These are phyloP conservation scores for Dianthus caryophyllus DNA, from an alignment of 148 eudicot genomes.

Conservation along the genomic window DNA sequence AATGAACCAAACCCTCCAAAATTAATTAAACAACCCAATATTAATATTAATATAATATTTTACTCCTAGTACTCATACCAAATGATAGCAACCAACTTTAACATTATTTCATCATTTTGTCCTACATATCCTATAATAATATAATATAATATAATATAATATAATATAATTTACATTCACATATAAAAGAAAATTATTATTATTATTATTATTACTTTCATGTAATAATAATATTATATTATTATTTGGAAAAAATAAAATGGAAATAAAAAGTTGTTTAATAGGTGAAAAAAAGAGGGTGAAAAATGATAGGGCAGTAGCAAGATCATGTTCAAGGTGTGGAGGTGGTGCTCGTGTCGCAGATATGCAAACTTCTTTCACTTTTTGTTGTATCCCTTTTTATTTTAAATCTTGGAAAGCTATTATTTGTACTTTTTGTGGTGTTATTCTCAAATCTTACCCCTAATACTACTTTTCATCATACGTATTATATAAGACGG, in stretches of 20 bases:
- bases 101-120: no score
- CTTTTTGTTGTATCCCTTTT: constrained; percentile 56
- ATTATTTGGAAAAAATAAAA: not conserved
- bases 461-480: constrained; percentile 5
- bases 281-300: constrained; percentile 56
- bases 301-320: constrained; percentile 45
- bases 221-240: not conserved
- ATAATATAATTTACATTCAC: no score
- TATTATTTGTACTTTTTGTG: constrained; percentile 61
- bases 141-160: no score
- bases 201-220: no score
- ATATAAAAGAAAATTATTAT: no score
- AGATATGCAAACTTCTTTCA: constrained; percentile 45
- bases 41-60: no score
- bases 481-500: not conserved
- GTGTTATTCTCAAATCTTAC: constrained; percentile 58
- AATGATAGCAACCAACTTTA: no score
- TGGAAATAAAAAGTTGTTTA: constrained; percentile 58
- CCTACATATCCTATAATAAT: no score
- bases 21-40: not conserved
- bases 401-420: constrained; percentile 60
- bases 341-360: constrained; percentile 62
- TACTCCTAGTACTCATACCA: no score
- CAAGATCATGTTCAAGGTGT: constrained; percentile 61
- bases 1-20: constrained; percentile 1